Evolutionary conservation across 1,139 yeast genomes (phyloP).

Genomic region (Nakaseomyces delphensis): DNA sequence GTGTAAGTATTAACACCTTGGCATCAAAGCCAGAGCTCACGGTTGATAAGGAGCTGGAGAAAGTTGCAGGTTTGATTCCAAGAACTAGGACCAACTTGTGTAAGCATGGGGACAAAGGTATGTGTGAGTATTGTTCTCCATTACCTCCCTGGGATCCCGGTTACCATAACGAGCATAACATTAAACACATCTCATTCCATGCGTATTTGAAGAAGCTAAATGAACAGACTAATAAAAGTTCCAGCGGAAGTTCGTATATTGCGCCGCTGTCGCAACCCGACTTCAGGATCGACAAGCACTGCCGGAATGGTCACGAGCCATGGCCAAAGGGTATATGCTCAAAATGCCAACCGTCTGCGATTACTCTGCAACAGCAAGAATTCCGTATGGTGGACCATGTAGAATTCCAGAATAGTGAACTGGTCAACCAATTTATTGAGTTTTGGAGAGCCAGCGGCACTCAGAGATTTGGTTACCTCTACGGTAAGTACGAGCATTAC

Average conservation of each 20-base stretch:
- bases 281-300: conserved; percentile 52
- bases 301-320: conserved; percentile 78
- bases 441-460: conserved; percentile 84
- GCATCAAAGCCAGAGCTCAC: conserved; percentile 37
- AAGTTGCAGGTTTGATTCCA: conserved; percentile 61
- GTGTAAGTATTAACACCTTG: conserved; percentile 6
- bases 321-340: conserved; percentile 95
- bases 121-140: conserved; percentile 97
- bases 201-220: conserved; percentile 69
- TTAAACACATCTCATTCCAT: conserved; percentile 85
- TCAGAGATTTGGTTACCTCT: conserved; percentile 78
- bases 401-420: conserved; percentile 66
- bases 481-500: conserved; percentile 72
- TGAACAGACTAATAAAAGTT: conserved; percentile 56
- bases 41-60: conserved; percentile 63
- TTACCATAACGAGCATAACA: conserved; percentile 64
- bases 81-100: conserved; percentile 61
- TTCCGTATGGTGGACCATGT: conserved; percentile 98
- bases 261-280: conserved; percentile 72
- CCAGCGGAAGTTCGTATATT: conserved; percentile 59
- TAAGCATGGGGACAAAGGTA: conserved; percentile 84
- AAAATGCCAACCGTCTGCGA: conserved; percentile 95
- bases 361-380: conserved; percentile 80
- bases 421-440: conserved; percentile 77
- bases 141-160: conserved; percentile 88